Base-by-base conservation (phyloP, 306 rosid genomes). In the Canavalia gladiata region DNA sequence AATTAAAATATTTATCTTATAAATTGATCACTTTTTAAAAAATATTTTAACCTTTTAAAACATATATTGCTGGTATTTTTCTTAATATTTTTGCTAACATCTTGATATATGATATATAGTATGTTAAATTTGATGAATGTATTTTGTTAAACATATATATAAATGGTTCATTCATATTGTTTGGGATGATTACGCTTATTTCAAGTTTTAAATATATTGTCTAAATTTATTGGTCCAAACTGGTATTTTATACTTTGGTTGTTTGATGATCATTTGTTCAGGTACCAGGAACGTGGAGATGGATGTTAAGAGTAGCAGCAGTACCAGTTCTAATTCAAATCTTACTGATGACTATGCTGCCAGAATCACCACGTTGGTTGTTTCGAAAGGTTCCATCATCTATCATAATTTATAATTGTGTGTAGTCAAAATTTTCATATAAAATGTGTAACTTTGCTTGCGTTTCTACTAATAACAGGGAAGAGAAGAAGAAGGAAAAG, bases 301-400 rank as follows among this genome's bases (percentile, higher is more conserved):
- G 92, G 94, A 91, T 91, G 94, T 49, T 91, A 74, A 92, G 94
- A 55, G 85, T 87, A 18, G 94, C 92, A 10, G 88, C 84, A 63
- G 41, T 81, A 25, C 95, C 92, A 47, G 92, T 90, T 55, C 0
- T 89, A n/a, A 0, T 87, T 18, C 92, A 91, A 66, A 49, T 87
- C 35, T 0, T 65, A 33, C 41, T 87, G 35, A 87, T 91, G 92
- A 2, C 62, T 1, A 30, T 68, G 62, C 90, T 90, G 29, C 94
- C 94, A 4, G 94, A 90, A 75, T 90, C 94, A 0, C 94, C 94
- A 0, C 92, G 92, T 65, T 90, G 94, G 94, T 75, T 90, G 5
- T 90, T n/a, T 62, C 79, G 91, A 52, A 84, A 90, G 88, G 93
- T 90, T 7, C 12, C 35, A 50, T 6, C 8, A 60, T 75, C 59